Percentiles rank a stretch among this genome's conserved stretches.
Conservation (phyloP, 768 basidiomycete genomes). For the Coprinopsis cinerea region DNA sequence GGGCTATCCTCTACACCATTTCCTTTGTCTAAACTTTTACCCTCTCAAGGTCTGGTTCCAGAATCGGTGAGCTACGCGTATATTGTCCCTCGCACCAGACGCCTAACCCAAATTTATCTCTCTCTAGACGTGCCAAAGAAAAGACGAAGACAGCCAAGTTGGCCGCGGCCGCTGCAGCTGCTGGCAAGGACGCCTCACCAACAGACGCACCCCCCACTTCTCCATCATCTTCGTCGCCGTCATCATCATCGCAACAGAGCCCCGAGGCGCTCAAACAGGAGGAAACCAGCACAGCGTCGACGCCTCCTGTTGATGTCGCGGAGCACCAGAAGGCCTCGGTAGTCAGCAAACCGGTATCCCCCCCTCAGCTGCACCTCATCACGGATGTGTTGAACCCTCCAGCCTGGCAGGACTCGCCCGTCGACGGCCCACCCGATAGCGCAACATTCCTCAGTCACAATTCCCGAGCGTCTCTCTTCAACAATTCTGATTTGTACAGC, state of each 20-base stretch:
- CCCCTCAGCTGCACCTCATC: conserved; percentile 35
- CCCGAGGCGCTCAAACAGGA: conserved; percentile 6
- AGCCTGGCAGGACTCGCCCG: conserved; percentile 27
- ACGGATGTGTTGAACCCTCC: conserved; percentile 26
- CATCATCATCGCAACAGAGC: neutral
- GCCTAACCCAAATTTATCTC: neutral
- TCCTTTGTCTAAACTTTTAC: conserved; percentile 8
- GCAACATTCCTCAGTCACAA: conserved; percentile 21
- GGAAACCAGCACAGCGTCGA: conserved; percentile 4
- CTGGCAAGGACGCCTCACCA: neutral
- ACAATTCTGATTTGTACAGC: conserved; percentile 26
- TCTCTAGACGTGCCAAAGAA: conserved; percentile 71
- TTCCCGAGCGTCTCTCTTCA: conserved; percentile 21
- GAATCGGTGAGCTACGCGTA: conserved; percentile 52
- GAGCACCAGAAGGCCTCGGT: neutral
- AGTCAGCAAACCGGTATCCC: conserved; percentile 19
- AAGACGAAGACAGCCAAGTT: conserved; percentile 59
- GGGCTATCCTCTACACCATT: neutral
- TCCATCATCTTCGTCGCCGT: conserved; percentile 5
- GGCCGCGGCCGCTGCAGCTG: neutral
- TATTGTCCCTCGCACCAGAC: too few relatives aligned
- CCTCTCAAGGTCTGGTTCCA: conserved; percentile 79
- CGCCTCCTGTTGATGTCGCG: conserved; percentile 8
- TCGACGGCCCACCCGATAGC: conserved; percentile 31
- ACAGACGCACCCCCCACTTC: neutral